A percentile compares a stretch with the other conserved stretches of the same genome.
Conservation (phyloP, 139 green algal species). For the Ettlia oleoabundans region DNA sequence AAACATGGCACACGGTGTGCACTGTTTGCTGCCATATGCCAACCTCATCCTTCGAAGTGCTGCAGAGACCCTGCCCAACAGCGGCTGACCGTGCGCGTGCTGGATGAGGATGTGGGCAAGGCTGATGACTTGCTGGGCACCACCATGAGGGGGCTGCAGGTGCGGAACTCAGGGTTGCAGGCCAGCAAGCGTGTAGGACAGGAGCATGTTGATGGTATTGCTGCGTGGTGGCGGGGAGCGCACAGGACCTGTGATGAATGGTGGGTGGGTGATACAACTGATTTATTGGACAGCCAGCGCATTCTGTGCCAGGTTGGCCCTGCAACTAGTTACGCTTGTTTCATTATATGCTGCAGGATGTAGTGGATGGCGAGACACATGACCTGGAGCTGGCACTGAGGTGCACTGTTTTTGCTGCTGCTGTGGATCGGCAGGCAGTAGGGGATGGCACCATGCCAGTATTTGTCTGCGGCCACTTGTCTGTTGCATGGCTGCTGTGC, state of each 20-base stretch:
- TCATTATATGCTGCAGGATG: no score
- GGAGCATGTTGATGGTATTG: no score
- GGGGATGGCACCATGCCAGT: background rate
- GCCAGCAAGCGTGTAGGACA: no score
- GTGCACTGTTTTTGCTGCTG: background rate
- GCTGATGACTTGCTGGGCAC: slow-evolving; percentile 20
- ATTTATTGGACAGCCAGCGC: no score
- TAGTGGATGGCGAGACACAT: background rate
- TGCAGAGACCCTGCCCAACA: slow-evolving; percentile 17
- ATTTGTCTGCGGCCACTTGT: background rate
- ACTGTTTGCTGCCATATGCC: background rate
- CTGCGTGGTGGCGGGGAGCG: no score
- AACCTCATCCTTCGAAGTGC: background rate
- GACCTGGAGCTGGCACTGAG: slow-evolving; percentile 22
- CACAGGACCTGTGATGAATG: no score
- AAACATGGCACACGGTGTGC: background rate
- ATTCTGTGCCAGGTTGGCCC: no score
- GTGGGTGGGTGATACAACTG: no score
- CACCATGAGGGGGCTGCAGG: slow-evolving; percentile 8
- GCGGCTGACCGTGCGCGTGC: slow-evolving; percentile 25
- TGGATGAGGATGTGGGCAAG: slow-evolving; percentile 26
- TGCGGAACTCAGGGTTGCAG: no score
- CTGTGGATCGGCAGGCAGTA: background rate
- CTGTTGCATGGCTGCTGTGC: slow-evolving; percentile 1
- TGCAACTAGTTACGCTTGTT: no score